Evolutionary conservation across 257 asterid species (phyloP).

Genomic region (Euphrasia confusa): DNA sequence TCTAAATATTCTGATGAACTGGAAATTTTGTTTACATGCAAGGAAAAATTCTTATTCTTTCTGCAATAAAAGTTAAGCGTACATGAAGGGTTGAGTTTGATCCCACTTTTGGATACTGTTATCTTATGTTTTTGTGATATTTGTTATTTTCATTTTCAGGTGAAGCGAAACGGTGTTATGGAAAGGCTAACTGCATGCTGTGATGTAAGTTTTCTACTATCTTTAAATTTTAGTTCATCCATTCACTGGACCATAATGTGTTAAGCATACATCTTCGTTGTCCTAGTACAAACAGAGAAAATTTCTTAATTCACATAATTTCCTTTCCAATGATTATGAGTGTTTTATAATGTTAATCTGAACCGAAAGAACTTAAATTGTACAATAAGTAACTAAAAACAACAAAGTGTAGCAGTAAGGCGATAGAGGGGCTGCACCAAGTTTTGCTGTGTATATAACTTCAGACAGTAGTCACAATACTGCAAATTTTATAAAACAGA

Average conservation of each 20-base stretch:
- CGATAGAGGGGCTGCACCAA: conserved; percentile 4
- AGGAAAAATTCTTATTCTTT: conserved; percentile 12
- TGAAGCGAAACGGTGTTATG: conserved; percentile 48
- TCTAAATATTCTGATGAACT: conserved; percentile 10
- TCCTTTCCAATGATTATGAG: conserved; percentile 17
- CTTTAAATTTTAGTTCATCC: conserved; percentile 15
- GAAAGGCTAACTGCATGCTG: conserved; percentile 74
- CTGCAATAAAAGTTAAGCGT: conserved; percentile 5
- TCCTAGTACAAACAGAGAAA: conserved; percentile 9
- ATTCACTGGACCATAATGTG: background rate
- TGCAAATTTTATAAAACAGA: background rate
- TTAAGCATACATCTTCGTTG: conserved; percentile 11
- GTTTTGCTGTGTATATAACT: conserved; percentile 2
- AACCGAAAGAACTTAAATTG: conserved; percentile 9
- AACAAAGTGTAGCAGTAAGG: background rate
- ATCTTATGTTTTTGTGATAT: conserved; percentile 21
- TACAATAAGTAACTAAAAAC: conserved; percentile 2
- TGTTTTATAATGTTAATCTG: conserved; percentile 20
- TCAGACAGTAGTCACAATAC: background rate
- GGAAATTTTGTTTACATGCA: conserved; percentile 10
- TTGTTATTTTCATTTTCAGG: conserved; percentile 43
- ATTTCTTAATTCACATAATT: conserved; percentile 13
- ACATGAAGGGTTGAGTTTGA: conserved; percentile 6
- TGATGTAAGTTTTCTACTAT: conserved; percentile 50
- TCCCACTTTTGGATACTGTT: conserved; percentile 12